These are phyloP conservation scores for Dendrocalamus latiflorus DNA, from an alignment of 202 grass and related monocot species.

Conservation along the genomic window DNA sequence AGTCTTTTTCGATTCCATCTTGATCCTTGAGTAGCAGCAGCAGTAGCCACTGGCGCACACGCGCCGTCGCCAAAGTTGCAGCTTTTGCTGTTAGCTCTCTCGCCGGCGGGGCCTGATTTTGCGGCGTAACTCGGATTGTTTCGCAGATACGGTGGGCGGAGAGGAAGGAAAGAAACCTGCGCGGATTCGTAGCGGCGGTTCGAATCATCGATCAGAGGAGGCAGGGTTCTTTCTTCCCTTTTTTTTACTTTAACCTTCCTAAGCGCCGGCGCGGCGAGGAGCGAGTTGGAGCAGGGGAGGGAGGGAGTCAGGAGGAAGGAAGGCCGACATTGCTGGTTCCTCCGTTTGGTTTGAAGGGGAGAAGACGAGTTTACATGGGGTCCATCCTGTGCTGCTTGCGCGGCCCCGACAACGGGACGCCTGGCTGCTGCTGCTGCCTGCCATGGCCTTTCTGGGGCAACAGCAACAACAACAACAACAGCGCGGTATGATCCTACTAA, in stretches of 20 bases:
- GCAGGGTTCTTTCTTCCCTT: not conserved
- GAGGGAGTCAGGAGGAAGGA: not conserved
- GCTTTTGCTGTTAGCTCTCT: not conserved
- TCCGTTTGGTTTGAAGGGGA: not conserved
- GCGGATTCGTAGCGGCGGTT: not conserved
- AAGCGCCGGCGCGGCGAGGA: not conserved
- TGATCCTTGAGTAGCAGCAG: not conserved
- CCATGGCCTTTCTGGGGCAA: constrained; percentile 34
- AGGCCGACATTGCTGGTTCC: not conserved
- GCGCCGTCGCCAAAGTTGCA: not conserved
- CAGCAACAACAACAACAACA: not conserved
- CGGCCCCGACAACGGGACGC: not conserved
- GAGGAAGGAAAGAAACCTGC: not conserved
- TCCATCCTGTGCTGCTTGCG: constrained; percentile 41
- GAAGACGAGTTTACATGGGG: constrained; percentile 28
- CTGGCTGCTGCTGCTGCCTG: constrained; percentile 26
- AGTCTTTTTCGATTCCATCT: not conserved
- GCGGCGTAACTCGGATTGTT: not conserved
- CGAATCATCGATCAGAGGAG: not conserved
- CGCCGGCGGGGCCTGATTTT: not conserved
- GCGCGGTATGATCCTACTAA: constrained; percentile 26
- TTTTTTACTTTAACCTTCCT: not conserved
- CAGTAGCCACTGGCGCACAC: not conserved
- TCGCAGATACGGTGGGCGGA: constrained; percentile 4
- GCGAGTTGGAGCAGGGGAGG: not conserved